Evolutionary conservation across 179 eudicot species (phyloP).

Genomic region (Camellia oleifera): DNA sequence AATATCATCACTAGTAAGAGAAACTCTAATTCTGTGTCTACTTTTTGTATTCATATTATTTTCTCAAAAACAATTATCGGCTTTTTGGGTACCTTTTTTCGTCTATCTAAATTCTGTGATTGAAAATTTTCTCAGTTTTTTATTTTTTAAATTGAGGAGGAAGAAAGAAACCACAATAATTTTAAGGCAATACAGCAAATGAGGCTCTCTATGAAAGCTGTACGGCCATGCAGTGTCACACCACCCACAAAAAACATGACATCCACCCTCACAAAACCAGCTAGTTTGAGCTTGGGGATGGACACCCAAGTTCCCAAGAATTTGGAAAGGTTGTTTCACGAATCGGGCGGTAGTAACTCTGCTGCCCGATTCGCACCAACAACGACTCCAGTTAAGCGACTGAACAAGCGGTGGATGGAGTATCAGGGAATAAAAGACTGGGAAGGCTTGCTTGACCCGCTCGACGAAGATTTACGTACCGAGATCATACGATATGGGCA

Average conservation of each 20-base stretch:
- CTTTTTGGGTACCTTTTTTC: no score
- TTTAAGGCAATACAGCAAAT: background rate
- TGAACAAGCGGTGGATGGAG: slow-evolving; percentile 52
- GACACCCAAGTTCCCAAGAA: background rate
- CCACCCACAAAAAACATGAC: background rate
- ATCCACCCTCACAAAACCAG: background rate
- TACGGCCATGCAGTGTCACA: slow-evolving; percentile 8
- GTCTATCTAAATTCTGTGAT: no score
- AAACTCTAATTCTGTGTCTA: no score
- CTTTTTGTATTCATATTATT: no score
- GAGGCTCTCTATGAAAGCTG: background rate
- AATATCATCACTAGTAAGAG: no score
- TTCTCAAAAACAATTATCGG: no score
- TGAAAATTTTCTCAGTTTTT: no score
- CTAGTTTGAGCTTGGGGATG: background rate
- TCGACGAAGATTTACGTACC: slow-evolving; percentile 52
- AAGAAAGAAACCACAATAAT: no score
- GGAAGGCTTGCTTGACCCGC: slow-evolving; percentile 83
- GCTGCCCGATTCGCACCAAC: background rate
- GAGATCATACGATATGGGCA: slow-evolving; percentile 81
- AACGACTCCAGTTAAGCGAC: background rate
- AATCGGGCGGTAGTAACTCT: background rate
- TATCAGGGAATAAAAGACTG: slow-evolving; percentile 67
- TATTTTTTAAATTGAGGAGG: no score
- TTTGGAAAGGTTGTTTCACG: background rate